phyloP scores from a whole-genome alignment of 192 early-diverging fungal species.

The Entomortierella lignicola region DNA sequence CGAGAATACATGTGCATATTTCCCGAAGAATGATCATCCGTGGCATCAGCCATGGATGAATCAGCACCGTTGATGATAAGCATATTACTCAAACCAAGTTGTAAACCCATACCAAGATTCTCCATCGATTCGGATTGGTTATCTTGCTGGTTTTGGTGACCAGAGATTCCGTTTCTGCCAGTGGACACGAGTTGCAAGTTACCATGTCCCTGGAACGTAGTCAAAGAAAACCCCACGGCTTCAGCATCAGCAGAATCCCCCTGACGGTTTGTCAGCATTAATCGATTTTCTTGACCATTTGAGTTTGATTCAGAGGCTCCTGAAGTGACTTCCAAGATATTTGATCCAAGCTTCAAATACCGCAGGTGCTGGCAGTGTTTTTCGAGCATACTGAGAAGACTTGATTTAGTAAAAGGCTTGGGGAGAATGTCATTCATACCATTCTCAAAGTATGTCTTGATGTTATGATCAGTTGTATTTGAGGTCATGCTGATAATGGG shows the following conservation, averaged over 20 bases:
- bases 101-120: slow-evolving; percentile 16
- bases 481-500: slow-evolving; percentile 82
- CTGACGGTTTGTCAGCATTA: slow-evolving; percentile 23
- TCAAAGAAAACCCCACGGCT: slow-evolving; percentile 12
- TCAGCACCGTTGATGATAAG: slow-evolving; percentile 32
- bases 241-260: slow-evolving; percentile 7
- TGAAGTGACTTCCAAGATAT: slow-evolving; percentile 4
- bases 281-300: slow-evolving; percentile 15
- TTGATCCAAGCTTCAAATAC: slow-evolving; percentile 35
- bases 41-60: slow-evolving; percentile 1
- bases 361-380: slow-evolving; percentile 64
- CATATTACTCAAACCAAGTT: slow-evolving; percentile 31
- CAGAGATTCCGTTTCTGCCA: slow-evolving; percentile 1
- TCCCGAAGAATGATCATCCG: slow-evolving; percentile 5
- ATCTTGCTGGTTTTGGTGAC: slow-evolving; percentile 8
- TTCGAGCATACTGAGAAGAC: slow-evolving; percentile 62
- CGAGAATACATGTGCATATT: neutral
- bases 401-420: slow-evolving; percentile 70
- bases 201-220: slow-evolving; percentile 14
- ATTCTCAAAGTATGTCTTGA: slow-evolving; percentile 69
- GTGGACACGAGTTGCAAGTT: slow-evolving; percentile 4
- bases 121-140: slow-evolving; percentile 13
- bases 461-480: slow-evolving; percentile 69
- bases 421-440: slow-evolving; percentile 80
- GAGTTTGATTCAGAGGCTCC: neutral